Evolutionary conservation across 352 stramenopile species (phyloP).

Genomic region (Phytophthora megakarya): DNA sequence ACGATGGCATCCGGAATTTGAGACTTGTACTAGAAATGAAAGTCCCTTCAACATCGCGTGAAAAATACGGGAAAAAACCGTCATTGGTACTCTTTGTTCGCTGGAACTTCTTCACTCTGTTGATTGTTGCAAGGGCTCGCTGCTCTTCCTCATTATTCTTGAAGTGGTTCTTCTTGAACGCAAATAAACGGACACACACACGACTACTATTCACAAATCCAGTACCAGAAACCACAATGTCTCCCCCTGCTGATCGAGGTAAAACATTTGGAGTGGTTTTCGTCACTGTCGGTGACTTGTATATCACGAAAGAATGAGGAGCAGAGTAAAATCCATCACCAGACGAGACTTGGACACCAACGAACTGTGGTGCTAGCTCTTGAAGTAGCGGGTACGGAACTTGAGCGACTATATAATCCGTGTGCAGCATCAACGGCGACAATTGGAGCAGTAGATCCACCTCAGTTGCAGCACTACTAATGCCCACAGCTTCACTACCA

Average conservation of each 20-base stretch:
- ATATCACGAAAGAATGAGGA: constrained; percentile 49
- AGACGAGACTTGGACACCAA: constrained; percentile 69
- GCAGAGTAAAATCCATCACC: constrained; percentile 59
- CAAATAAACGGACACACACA: constrained; percentile 58
- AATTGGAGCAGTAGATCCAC: constrained; percentile 67
- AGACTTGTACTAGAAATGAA: constrained; percentile 50
- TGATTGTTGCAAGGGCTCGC: constrained; percentile 40
- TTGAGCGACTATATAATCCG: constrained; percentile 48
- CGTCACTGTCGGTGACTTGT: constrained; percentile 46
- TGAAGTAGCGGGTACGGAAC: constrained; percentile 23
- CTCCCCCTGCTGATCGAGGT: constrained; percentile 57
- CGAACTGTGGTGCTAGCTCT: constrained; percentile 34
- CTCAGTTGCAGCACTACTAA: constrained; percentile 30
- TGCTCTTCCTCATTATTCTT: constrained; percentile 33
- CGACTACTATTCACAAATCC: constrained; percentile 48
- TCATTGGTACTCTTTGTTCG: constrained; percentile 22
- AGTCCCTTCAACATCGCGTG: constrained; percentile 41
- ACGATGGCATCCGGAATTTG: constrained; percentile 46
- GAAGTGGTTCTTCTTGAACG: constrained; percentile 39
- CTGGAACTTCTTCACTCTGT: constrained; percentile 35
- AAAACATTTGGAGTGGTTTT: constrained; percentile 54
- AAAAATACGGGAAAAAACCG: constrained; percentile 51
- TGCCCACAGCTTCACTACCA: background rate
- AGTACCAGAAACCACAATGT: constrained; percentile 48
- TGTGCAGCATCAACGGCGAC: constrained; percentile 54